Evolutionary conservation across 2,329 filamentous ascomycete species (phyloP).

Genomic region (Paramyrothecium sp.): DNA sequence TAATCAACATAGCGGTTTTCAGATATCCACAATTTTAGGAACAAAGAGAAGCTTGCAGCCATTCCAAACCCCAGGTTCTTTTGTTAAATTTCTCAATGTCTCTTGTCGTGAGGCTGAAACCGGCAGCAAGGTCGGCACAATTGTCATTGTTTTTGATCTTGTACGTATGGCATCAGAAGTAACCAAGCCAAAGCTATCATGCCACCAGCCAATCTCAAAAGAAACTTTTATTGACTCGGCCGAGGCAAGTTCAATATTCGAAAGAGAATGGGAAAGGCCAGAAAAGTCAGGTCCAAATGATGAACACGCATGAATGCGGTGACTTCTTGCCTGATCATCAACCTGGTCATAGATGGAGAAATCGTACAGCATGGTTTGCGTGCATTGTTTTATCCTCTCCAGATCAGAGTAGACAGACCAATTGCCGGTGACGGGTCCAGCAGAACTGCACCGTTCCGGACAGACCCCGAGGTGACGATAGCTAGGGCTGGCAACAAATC

Average conservation of each 20-base stretch:
- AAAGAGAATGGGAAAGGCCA: not conserved
- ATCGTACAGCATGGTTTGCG: constrained; percentile 27
- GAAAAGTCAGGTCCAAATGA: not conserved
- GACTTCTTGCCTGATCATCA: constrained; percentile 21
- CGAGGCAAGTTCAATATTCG: not conserved
- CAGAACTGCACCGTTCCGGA: constrained; percentile 17
- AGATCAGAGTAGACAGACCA: constrained; percentile 23
- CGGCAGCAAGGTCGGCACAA: not conserved
- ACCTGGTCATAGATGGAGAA: constrained; percentile 32
- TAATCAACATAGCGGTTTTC: no score
- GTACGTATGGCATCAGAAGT: not conserved
- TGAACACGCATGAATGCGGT: constrained; percentile 19
- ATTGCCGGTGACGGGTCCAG: constrained; percentile 18
- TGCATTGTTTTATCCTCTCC: constrained; percentile 21
- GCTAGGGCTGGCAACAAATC: not conserved
- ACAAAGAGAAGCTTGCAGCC: not conserved
- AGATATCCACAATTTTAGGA: no score
- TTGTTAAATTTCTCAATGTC: not conserved
- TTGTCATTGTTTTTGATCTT: not conserved
- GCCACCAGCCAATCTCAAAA: not conserved
- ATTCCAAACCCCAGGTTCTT: not conserved
- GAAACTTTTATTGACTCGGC: not conserved
- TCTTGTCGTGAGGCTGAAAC: not conserved
- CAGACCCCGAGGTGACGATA: constrained; percentile 4
- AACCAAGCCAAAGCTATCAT: not conserved